phyloP scores from a whole-genome alignment of 2,329 filamentous ascomycete species.

The Pyricularia pennisetigena region DNA sequence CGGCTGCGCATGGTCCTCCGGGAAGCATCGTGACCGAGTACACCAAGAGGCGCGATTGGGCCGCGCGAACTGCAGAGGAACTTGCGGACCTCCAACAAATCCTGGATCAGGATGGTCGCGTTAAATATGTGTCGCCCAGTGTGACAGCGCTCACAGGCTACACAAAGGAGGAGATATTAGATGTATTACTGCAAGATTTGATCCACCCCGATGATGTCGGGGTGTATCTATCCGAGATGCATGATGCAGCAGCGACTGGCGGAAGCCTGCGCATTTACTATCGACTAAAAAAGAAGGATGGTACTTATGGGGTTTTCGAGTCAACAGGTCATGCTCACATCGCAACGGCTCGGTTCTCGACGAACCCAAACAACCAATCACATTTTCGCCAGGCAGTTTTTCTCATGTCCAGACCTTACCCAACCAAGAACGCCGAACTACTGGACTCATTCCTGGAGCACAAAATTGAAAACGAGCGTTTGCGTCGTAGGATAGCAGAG shows the following conservation, averaged over 20 bases:
- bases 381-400: slow-evolving; percentile 83
- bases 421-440: slow-evolving; percentile 74
- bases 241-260: slow-evolving; percentile 77
- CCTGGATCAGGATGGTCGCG: slow-evolving; percentile 71
- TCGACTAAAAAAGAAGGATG: slow-evolving; percentile 61
- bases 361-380: slow-evolving; percentile 52
- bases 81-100: slow-evolving; percentile 83
- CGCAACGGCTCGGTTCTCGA: slow-evolving; percentile 54
- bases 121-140: slow-evolving; percentile 80
- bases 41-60: slow-evolving; percentile 64
- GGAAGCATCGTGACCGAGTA: slow-evolving; percentile 45
- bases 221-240: slow-evolving; percentile 77
- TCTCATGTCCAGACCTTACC: slow-evolving; percentile 85
- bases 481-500: slow-evolving; percentile 76
- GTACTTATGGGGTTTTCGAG: slow-evolving; percentile 72
- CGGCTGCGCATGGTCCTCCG: not conserved
- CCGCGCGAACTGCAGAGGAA: slow-evolving; percentile 80
- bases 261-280: slow-evolving; percentile 77
- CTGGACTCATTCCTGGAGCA: slow-evolving; percentile 92
- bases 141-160: slow-evolving; percentile 68
- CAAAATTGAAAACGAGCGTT: slow-evolving; percentile 89
- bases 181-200: slow-evolving; percentile 68
- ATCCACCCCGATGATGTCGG: slow-evolving; percentile 79
- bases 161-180: slow-evolving; percentile 57
- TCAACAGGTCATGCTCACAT: slow-evolving; percentile 89